These are phyloP conservation scores for Lagenaria siceraria DNA, from an alignment of 306 rosid genomes.

Conservation along the genomic window DNA sequence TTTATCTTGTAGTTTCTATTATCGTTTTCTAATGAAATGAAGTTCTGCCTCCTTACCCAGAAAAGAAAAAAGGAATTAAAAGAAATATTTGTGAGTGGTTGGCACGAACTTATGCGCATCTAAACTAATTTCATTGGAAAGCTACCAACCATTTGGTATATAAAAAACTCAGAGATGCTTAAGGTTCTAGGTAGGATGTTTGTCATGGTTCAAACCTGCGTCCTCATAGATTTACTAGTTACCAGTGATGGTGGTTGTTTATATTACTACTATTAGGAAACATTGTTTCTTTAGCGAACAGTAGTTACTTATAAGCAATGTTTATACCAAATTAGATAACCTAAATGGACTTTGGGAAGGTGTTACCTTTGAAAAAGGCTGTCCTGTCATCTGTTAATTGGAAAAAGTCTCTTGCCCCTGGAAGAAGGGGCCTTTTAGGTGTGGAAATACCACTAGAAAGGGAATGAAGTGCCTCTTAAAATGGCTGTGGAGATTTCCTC, in stretches of 20 bases:
- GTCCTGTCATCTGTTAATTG: neutral
- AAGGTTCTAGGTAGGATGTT: no score
- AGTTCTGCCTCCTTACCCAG: neutral
- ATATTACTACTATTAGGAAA: no score
- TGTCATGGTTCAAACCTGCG: no score
- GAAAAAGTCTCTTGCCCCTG: neutral
- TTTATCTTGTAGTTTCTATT: neutral
- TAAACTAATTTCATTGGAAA: neutral
- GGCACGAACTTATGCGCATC: neutral
- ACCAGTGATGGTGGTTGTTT: no score
- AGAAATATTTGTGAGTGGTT: neutral
- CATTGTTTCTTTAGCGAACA: neutral
- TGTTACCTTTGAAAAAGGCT: neutral
- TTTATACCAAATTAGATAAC: no score
- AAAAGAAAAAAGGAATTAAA: no score
- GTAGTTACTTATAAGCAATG: neutral
- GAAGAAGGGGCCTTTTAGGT: neutral
- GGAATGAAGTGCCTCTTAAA: neutral
- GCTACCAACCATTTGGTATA: neutral
- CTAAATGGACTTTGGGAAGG: neutral
- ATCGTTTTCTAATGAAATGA: neutral
- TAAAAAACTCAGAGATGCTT: no score
- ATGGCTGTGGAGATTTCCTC: neutral
- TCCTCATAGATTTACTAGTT: no score
- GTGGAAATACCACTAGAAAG: neutral